phyloP scores from a whole-genome alignment of 805 yeast genomes.

The Wickerhamomyces hampshirensis region DNA sequence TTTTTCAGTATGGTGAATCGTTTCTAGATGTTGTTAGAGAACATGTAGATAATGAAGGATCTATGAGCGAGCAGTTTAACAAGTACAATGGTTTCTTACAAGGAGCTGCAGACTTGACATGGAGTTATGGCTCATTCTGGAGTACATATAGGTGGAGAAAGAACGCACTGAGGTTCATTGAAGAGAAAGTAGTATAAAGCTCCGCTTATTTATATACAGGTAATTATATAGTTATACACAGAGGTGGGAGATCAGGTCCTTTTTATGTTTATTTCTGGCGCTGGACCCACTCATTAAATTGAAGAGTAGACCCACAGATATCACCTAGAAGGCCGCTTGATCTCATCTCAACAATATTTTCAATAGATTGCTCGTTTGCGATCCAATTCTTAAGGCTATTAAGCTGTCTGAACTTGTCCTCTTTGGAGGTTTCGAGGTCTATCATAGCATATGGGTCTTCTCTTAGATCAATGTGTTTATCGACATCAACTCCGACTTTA shows the following conservation, averaged over 20 bases:
- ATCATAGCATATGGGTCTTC: constrained; percentile 49
- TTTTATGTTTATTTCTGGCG: no score
- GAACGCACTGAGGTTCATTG: constrained; percentile 29
- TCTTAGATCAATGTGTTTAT: constrained; percentile 29
- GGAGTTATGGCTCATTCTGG: constrained; percentile 85
- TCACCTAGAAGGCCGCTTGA: no score
- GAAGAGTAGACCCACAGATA: no score
- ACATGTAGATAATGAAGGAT: constrained; percentile 62
- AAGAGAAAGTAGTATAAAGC: no score
- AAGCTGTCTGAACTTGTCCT: constrained; percentile 24
- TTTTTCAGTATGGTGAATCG: constrained; percentile 61
- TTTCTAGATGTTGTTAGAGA: constrained; percentile 54
- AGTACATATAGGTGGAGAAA: constrained; percentile 62
- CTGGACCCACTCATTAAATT: no score
- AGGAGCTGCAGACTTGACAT: constrained; percentile 84
- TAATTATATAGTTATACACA: not conserved
- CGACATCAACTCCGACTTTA: no score
- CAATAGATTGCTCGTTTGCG: constrained; percentile 38
- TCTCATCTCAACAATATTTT: constrained; percentile 19
- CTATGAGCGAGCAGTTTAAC: constrained; percentile 87
- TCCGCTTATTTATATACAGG: no score
- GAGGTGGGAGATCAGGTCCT: no score
- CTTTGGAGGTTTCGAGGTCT: constrained; percentile 29
- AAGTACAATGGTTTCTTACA: constrained; percentile 75
- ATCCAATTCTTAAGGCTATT: constrained; percentile 31